Evolutionary conservation across 1,284 basidiomycete species (phyloP), one percentile per base, ranked within the genome.

Genomic region (Puccinia sorghi): DNA sequence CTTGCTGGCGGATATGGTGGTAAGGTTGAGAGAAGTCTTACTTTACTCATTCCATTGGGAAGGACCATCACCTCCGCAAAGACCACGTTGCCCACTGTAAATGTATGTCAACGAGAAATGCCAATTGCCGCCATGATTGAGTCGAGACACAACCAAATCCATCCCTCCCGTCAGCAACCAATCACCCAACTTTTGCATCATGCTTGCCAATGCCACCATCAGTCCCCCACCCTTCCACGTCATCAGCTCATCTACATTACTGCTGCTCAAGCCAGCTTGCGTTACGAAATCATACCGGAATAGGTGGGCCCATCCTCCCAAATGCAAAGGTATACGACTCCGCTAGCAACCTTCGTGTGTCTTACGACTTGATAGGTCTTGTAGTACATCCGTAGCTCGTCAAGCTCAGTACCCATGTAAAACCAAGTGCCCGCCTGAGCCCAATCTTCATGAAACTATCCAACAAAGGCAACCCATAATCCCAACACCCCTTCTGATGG

Each of bases 41-140:
- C 96, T 86, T 98, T 99, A 64, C 94, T 97, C 81, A 95, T 90
- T 78, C 96, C 96, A 54, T 93, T 95, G 11, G 96, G 96, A 11
- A 96, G 96, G 82, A 94, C 88, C 83, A 99, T 90, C 81, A 99
- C 94, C 89, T 99, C 96, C 88, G 96, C 93, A 89, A 98, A 98
- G 85, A 96, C 90, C 84, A 98, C 94, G 88, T 95, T 81, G n/a
- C 83, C 83, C 76, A 82, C 83, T 83, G 81, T 52, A 72, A 63
- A 52, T 61, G 46, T 6, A 46, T 9, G 25, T 22, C 39, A 73
- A 73, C 57, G 37, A 61, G 43, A 46, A 41, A 73, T 73, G 39
- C 57, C 71, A 63, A 61, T 59, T 73, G 56, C 25, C 50, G 41
- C 39, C 41, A 73, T 25, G 9, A 54, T 71, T 52, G 27, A 27